Percentiles rank a stretch among this genome's conserved stretches.
These are phyloP conservation scores for Cystofilobasidium bisporidii DNA, from an alignment of 768 basidiomycete genomes.

Conservation along the genomic window DNA sequence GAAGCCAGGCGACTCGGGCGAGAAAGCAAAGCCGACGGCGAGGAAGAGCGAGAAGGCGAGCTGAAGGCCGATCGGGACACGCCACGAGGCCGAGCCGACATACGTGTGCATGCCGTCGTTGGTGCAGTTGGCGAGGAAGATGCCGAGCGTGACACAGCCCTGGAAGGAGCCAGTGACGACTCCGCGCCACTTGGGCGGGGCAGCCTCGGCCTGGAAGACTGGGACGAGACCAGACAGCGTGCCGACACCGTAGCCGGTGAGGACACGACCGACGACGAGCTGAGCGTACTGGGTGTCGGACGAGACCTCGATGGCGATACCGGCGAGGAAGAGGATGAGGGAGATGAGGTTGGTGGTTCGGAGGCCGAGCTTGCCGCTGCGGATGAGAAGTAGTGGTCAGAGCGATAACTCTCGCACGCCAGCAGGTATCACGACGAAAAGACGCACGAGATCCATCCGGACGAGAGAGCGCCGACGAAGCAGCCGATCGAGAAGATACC, in stretches of 20 bases:
- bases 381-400: background rate
- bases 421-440: too few species aligned
- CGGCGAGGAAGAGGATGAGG: slow-evolving; percentile 21
- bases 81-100: slow-evolving; percentile 18
- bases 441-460: slow-evolving; percentile 18
- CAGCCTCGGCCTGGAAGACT: slow-evolving; percentile 27
- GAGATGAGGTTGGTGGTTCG: slow-evolving; percentile 27
- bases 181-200: slow-evolving; percentile 27
- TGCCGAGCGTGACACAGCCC: slow-evolving; percentile 29
- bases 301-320: slow-evolving; percentile 27
- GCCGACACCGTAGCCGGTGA: slow-evolving; percentile 28
- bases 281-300: slow-evolving; percentile 18
- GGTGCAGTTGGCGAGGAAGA: slow-evolving; percentile 27
- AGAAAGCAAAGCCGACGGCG: slow-evolving; percentile 24
- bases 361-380: slow-evolving; percentile 22
- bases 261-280: slow-evolving; percentile 28
- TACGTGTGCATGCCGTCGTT: slow-evolving; percentile 24
- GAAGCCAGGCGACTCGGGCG: slow-evolving; percentile 29
- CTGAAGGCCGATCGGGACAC: slow-evolving; percentile 25
- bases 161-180: slow-evolving; percentile 28
- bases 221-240: slow-evolving; percentile 28
- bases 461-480: slow-evolving; percentile 23
- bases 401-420: too few species aligned
- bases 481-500: slow-evolving; percentile 29
- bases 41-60: slow-evolving; percentile 26